phyloP scores from a whole-genome alignment of 768 basidiomycete species.

The Boletus sensibilis region DNA sequence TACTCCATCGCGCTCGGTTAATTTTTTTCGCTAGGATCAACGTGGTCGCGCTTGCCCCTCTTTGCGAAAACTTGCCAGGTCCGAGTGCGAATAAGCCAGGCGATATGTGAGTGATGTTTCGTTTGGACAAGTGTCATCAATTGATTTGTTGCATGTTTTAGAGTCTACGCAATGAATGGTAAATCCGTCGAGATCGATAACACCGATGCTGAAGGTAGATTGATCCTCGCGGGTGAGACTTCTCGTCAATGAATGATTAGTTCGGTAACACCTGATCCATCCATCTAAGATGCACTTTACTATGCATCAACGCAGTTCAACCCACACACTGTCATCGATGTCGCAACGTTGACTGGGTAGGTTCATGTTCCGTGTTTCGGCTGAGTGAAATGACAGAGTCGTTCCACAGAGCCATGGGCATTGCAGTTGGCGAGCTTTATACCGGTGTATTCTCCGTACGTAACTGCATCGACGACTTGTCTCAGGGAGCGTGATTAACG shows the following conservation, averaged over 20 bases:
- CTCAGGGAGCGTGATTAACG: not conserved
- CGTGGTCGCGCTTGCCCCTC: conserved; percentile 66
- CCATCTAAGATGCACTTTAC: conserved; percentile 68
- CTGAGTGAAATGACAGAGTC: not conserved
- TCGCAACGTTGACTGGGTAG: conserved; percentile 83
- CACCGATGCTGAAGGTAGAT: conserved; percentile 81
- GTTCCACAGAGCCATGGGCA: conserved; percentile 56
- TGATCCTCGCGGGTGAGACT: conserved; percentile 64
- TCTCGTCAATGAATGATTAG: not conserved
- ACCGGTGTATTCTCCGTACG: conserved; percentile 77
- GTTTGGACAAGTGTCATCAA: not conserved
- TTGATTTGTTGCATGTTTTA: conserved; percentile 27
- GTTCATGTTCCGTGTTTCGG: conserved; percentile 7
- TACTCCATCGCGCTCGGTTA: not conserved
- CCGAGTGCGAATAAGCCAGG: conserved; percentile 70
- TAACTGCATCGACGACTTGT: not conserved
- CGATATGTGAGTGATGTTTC: conserved; percentile 57
- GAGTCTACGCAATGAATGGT: conserved; percentile 84
- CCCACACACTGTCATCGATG: conserved; percentile 81
- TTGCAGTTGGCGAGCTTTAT: conserved; percentile 74
- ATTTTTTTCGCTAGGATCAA: conserved; percentile 53
- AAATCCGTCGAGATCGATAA: conserved; percentile 86
- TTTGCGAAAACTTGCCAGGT: conserved; percentile 87
- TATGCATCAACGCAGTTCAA: conserved; percentile 76
- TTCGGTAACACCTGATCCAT: not conserved